Base-by-base conservation (phyloP, 306 rosid genomes). In the Trifolium pratense region DNA sequence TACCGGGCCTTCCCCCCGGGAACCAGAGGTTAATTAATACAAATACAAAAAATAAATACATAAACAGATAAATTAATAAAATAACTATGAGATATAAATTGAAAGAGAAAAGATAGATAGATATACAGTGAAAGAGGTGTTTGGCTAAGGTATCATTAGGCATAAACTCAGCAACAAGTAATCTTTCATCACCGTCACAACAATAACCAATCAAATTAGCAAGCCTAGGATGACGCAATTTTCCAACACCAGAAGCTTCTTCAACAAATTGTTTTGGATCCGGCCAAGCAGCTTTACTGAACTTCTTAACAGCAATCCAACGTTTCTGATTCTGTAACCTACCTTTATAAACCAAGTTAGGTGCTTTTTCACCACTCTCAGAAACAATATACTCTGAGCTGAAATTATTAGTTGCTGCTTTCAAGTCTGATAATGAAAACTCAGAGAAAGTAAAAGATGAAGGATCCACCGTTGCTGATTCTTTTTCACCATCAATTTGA, bases 101-200 rank as follows among this genome's bases (percentile, higher is more conserved):
- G 31, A 26, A 26, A 29, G 32, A 29, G 32, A 29, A 29, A 29
- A 29, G 32, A 29, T 29, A 29, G 32, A 21, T 21, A 21, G 25
- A 29, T 29, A 4, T 29, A 36, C 99, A 95, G 84, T 91, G 99
- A 78, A 95, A 95, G 23, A 95, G 87, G 87, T 95, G 99, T 85
- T 95, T 95, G 3, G 99, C 97, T 37, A 95, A 96, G 75, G 97
- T 91, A 80, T 95, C 97, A 71, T 92, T 89, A 21, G 99, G 99
- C 97, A 94, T 91, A 84, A 75, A 91, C 84, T 94, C 96, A 3
- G 99, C 97, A 76, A 95, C 97, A 31, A 95, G 99, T 31, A 95
- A 89, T 73, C 99, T 89, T 86, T 95, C 97, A 70, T 95, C 97
- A 14, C 89, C 93, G 70, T 95, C 99, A 72, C 99, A 91, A 86